Conservation (phyloP, 495 filamentous ascomycete genomes). For the Neurospora tetraspora region DNA sequence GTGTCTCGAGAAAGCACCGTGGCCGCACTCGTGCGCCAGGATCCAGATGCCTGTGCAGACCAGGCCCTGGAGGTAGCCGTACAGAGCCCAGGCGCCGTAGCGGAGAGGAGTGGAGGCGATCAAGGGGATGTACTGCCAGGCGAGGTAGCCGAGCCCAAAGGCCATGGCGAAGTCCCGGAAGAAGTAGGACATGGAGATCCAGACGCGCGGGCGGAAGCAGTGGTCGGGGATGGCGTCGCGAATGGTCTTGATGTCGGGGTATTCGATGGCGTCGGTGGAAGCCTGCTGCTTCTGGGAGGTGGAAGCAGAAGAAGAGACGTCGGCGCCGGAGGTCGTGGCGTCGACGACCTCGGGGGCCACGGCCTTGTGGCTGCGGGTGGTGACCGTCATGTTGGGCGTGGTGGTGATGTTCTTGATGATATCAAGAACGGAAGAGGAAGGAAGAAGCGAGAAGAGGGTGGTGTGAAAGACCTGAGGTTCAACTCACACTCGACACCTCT, state of each 20-base stretch:
- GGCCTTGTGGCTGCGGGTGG: not conserved
- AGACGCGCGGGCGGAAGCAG: slow-evolving; percentile 65
- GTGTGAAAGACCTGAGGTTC: not conserved
- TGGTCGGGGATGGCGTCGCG: slow-evolving; percentile 69
- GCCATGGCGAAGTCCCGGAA: slow-evolving; percentile 56
- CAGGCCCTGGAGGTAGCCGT: slow-evolving; percentile 66
- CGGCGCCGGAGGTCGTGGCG: not conserved
- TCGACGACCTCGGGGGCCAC: not conserved
- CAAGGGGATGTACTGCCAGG: slow-evolving; percentile 49
- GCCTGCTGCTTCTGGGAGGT: not conserved
- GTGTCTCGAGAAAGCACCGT: slow-evolving; percentile 75
- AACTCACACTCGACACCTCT: not conserved
- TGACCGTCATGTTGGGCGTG: not conserved
- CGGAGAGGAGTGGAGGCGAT: slow-evolving; percentile 48
- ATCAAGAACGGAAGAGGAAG: not conserved
- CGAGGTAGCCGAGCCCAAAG: slow-evolving; percentile 51
- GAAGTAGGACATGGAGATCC: slow-evolving; percentile 54
- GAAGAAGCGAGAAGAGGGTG: not conserved
- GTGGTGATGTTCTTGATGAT: not conserved
- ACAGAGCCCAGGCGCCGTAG: slow-evolving; percentile 49
- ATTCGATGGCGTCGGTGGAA: slow-evolving; percentile 40
- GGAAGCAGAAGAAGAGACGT: not conserved
- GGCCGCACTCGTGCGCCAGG: slow-evolving; percentile 78
- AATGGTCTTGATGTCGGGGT: slow-evolving; percentile 65
- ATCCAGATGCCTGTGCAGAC: slow-evolving; percentile 80